phyloP scores from a whole-genome alignment of 1,284 basidiomycete species.

The Apiotrichum siamense region DNA sequence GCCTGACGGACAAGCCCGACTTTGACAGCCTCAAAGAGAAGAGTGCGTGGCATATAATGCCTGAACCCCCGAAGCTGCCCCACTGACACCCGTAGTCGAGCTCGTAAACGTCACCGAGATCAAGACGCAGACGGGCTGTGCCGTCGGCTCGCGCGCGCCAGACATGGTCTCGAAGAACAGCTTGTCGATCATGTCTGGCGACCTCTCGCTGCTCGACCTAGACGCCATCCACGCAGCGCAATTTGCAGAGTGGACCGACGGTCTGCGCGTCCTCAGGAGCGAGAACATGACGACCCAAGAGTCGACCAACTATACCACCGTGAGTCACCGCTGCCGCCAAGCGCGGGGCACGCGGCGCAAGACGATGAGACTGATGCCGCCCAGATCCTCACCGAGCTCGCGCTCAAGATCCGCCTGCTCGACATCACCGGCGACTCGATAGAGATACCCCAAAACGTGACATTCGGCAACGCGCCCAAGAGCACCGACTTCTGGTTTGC shows the following conservation, averaged over 20 bases:
- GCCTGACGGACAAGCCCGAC: conserved; percentile 18
- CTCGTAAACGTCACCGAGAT: conserved; percentile 70
- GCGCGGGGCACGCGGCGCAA: no score
- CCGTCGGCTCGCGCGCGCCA: conserved; percentile 50
- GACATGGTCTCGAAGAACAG: conserved; percentile 59
- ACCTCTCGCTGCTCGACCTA: conserved; percentile 73
- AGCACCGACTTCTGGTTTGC: conserved; percentile 86
- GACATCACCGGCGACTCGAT: conserved; percentile 86
- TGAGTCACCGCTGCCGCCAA: no score
- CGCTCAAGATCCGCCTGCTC: conserved; percentile 84
- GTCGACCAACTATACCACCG: conserved; percentile 64
- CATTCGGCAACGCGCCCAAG: conserved; percentile 57
- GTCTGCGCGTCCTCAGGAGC: conserved; percentile 75
- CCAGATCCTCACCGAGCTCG: conserved; percentile 75
- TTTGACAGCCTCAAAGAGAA: conserved; percentile 53
- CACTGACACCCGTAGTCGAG: conserved; percentile 52
- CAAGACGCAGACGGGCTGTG: conserved; percentile 64
- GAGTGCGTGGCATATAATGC: conserved; percentile 46
- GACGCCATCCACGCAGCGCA: conserved; percentile 76
- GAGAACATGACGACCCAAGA: conserved; percentile 68
- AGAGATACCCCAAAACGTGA: conserved; percentile 63
- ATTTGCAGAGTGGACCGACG: conserved; percentile 95
- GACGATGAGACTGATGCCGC: not conserved
- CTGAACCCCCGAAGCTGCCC: no score
- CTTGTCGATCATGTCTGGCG: conserved; percentile 64